A percentile compares a stretch with the other conserved stretches of the same genome.
Evolutionary conservation across 768 basidiomycete species (phyloP).

Genomic region (Hydnomerulius pinastri): DNA sequence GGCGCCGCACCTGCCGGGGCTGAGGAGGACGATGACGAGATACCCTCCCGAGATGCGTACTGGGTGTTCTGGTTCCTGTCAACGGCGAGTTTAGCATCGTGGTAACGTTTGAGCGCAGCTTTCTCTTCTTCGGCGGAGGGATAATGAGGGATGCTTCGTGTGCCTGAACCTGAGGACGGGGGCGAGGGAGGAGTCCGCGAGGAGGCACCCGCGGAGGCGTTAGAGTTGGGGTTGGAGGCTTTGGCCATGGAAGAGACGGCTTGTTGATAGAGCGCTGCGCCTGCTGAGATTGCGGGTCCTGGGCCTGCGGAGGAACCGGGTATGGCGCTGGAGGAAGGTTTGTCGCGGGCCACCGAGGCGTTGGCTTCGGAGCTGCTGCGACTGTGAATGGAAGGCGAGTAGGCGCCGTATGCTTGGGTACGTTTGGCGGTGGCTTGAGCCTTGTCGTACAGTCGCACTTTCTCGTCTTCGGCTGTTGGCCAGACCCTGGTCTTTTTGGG

Average conservation of each 20-base stretch:
- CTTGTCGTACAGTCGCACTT: slow-evolving; percentile 64
- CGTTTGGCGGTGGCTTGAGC: slow-evolving; percentile 67
- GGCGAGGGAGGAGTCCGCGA: slow-evolving; percentile 32
- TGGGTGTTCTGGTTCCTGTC: slow-evolving; percentile 52
- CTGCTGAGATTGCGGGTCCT: slow-evolving; percentile 37
- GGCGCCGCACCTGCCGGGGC: slow-evolving; percentile 43
- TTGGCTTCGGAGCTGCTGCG: slow-evolving; percentile 32
- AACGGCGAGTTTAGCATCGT: slow-evolving; percentile 73
- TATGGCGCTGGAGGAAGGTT: slow-evolving; percentile 10
- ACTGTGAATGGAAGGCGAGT: slow-evolving; percentile 24
- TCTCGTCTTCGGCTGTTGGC: slow-evolving; percentile 77
- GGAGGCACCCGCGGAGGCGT: slow-evolving; percentile 17
- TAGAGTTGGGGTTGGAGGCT: slow-evolving; percentile 13
- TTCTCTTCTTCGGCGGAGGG: slow-evolving; percentile 75
- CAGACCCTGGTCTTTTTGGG: slow-evolving; percentile 38
- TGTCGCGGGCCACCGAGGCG: slow-evolving; percentile 16
- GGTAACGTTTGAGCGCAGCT: slow-evolving; percentile 63
- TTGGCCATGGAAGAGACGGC: slow-evolving; percentile 44
- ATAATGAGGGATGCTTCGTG: slow-evolving; percentile 46
- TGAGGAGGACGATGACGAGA: slow-evolving; percentile 15
- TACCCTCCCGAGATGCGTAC: slow-evolving; percentile 23
- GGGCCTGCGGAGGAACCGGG: slow-evolving; percentile 11
- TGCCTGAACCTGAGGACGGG: slow-evolving; percentile 22
- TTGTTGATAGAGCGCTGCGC: slow-evolving; percentile 45
- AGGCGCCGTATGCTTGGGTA: slow-evolving; percentile 47